These are phyloP conservation scores for Coniochaeta sp. DNA, from an alignment of 2,329 filamentous ascomycete species.

Conservation along the genomic window DNA sequence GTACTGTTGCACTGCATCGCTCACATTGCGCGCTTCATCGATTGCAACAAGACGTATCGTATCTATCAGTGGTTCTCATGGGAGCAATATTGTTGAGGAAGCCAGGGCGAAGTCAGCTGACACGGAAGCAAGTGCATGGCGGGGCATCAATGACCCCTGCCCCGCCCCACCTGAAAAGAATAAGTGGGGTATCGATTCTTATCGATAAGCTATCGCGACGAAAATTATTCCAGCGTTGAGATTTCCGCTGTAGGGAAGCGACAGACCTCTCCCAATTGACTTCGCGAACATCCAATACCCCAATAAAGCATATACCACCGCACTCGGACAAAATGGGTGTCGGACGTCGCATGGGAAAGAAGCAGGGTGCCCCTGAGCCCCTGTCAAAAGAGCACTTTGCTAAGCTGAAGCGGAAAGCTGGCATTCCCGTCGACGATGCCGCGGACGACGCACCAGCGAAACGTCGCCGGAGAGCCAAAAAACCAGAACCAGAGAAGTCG, in stretches of 20 bases:
- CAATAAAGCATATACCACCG: not conserved
- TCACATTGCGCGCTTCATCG: no score
- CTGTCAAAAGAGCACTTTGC: constrained; percentile 75
- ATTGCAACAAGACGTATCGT: no score
- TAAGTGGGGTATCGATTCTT: not conserved
- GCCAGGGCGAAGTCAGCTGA: no score
- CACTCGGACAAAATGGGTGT: constrained; percentile 62
- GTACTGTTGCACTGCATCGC: no score
- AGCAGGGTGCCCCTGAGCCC: constrained; percentile 80
- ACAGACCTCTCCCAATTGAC: not conserved
- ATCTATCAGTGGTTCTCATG: no score
- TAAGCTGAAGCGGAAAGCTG: constrained; percentile 79
- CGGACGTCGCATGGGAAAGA: constrained; percentile 80
- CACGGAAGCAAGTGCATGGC: no score
- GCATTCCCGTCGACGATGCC: constrained; percentile 53
- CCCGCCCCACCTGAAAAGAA: no score
- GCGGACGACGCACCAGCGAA: constrained; percentile 51
- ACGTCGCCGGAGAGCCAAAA: constrained; percentile 32
- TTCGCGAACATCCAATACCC: not conserved
- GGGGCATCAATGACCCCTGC: no score
- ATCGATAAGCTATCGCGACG: not conserved
- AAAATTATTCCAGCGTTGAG: not conserved
- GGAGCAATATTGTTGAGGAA: no score
- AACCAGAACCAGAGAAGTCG: constrained; percentile 13
- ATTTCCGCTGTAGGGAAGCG: not conserved